Base-by-base conservation (phyloP, 345 rosid species). In the Populus simonii region DNA sequence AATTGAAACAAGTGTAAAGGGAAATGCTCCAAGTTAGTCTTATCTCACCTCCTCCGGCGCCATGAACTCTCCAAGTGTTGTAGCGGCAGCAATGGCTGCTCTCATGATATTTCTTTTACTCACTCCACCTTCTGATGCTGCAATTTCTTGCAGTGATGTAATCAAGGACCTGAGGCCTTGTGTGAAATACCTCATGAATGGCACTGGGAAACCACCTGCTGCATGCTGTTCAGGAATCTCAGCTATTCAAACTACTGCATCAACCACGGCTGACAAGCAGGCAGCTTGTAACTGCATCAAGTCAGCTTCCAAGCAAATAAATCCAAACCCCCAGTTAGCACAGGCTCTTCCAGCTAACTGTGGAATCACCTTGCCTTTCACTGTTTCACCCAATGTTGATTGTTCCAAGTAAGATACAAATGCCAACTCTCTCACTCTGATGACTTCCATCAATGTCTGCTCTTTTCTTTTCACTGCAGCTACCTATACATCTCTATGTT, bases 201-300 rank as follows among this genome's bases (percentile, higher is more conserved):
- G 97, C 53, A 80, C 77, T 1, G 94, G 96, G 51, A 72, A 70
- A 16, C 97, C 97, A 3, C 96, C 97, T 0, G 6, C 87, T 0
- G 76, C 83, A 13, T 93, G 94, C 63, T 93, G 97, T 55, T 51
- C 83, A 0, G 97, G 97, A 55, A 93, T 84, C 36, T 33, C 71
- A 3, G 72, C 86, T 13, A 89, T 90, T 33, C 87, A 88, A 13
- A 75, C 85, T 0, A 86, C 92, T 0, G 89, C 92, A 5, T 43
- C 89, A 17, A 78, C 87, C 53, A 68, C 92, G 0, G 89, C 89
- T 8, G 97, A 90, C 77, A 91, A 78, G 77, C 84, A 86, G 79
- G 80, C 91, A 20, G 94, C 90, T 76, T 93, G 97, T 33, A 66
- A 80, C 67, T 93, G 97, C 88, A 86, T 93, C 61, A 89, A 93